Base-by-base conservation (phyloP, 805 yeast species). In the Ascoidea asiatica region DNA sequence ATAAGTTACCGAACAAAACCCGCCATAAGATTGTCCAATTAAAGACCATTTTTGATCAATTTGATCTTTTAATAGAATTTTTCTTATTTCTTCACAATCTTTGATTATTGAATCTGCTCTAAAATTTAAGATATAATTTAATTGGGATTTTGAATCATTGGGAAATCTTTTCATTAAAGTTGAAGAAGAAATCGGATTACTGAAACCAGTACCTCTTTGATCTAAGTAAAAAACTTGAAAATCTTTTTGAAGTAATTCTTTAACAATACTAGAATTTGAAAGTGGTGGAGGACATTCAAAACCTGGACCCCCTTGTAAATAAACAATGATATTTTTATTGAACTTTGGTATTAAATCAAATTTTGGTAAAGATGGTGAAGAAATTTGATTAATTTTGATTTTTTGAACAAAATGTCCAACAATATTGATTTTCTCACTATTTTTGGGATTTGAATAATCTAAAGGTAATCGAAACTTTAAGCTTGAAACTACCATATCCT, bases 181-280 rank as follows among this genome's bases (percentile, higher is more conserved):
- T 2, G 49, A 53, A 2, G 58, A 53, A 40, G 72, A 73, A 18
- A 77, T 53, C 1, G 75, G 69, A 3, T 70, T 59, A 41, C 77
- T 69, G 21, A 70, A 55, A 0, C 81, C 82, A 1, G 81, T 76
- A n/a, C 81, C 82, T 52, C 81, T 57, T 53, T 76, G 81, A 58
- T 76, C 82, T 41, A 73, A 56, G 38, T 63, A 67, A 13, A 76
- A 55, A 5, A 72, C 57, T 53, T 65, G 66, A 50, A 62, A 69
- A 2, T 71, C 75, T 37, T 58, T 56, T 13, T 64, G 67, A 7
- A 70, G 37, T 41, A 70, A 55, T 23, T 56, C 61, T 40, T 68
- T 64, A n/a, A 66, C 58, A 41, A 53, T 54, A 1, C 68, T 66
- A 1, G 63, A 51, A 42, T 62, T 60, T 5, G 65, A 46, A 19